These are phyloP conservation scores for Cladosporium velox DNA, from an alignment of 2,329 filamentous ascomycete species.

Conservation along the genomic window DNA sequence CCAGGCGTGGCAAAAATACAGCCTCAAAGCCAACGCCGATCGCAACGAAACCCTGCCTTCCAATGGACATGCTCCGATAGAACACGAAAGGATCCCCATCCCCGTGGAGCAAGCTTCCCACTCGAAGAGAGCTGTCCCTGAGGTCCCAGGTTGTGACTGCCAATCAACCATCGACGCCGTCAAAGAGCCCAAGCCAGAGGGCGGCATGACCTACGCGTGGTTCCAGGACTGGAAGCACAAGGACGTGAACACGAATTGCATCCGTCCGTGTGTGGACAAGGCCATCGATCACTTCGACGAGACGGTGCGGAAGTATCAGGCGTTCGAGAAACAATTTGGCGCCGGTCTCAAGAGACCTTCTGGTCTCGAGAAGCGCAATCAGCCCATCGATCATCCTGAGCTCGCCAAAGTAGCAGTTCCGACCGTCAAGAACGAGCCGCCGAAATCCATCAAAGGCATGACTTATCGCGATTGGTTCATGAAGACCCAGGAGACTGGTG, in stretches of 20 bases:
- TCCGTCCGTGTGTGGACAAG: not conserved
- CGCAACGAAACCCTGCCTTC: not conserved
- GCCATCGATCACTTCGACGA: not conserved
- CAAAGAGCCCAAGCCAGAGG: not conserved
- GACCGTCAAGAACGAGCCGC: not conserved
- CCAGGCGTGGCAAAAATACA: not conserved
- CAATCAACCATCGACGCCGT: not conserved
- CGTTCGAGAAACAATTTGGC: not conserved
- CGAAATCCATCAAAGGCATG: not conserved
- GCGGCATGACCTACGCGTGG: not conserved
- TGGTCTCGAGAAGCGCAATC: not conserved
- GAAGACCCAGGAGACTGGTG: not conserved
- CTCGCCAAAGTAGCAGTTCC: not conserved
- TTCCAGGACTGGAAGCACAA: not conserved
- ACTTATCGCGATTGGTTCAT: not conserved
- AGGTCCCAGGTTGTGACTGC: not conserved
- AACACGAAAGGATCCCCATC: not conserved
- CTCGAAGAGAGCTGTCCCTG: not conserved
- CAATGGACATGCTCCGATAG: not conserved
- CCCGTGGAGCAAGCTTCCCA: not conserved
- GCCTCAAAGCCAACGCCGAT: not conserved
- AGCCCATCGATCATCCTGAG: not conserved
- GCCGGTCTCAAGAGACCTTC: not conserved
- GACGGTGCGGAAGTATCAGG: not conserved
- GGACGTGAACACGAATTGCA: not conserved